Conservation (phyloP, 1,284 basidiomycete species). For the Austropuccinia psidii region DNA sequence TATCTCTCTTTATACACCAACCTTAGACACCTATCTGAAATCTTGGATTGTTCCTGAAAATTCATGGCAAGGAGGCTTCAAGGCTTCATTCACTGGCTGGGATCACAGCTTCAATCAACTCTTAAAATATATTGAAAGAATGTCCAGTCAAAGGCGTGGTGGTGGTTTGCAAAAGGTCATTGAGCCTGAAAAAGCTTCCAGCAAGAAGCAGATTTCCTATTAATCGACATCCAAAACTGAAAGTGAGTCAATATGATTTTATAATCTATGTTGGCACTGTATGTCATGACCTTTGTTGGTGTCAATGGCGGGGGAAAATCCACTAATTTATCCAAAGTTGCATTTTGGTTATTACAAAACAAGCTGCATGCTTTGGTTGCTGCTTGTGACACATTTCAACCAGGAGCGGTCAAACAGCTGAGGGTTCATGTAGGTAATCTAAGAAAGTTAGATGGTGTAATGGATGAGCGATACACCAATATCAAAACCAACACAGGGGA, state of each 20-base stretch:
- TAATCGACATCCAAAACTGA: too few species aligned
- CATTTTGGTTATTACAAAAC: constrained; percentile 98
- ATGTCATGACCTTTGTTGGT: constrained; percentile 94
- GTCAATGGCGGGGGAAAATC: constrained; percentile 99
- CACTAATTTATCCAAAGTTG: constrained; percentile 95
- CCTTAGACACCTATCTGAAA: constrained; percentile 38
- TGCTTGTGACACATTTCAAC: constrained; percentile 97
- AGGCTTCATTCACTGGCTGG: constrained; percentile 68
- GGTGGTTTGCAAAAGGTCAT: background rate
- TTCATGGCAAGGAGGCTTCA: constrained; percentile 55
- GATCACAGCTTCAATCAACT: constrained; percentile 70
- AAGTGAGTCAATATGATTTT: too few species aligned
- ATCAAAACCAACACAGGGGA: constrained; percentile 40
- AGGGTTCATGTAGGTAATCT: constrained; percentile 93
- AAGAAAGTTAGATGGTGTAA: constrained; percentile 65
- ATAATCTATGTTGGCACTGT: too few species aligned
- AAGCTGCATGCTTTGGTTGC: constrained; percentile 86
- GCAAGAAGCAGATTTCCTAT: background rate
- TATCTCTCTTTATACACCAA: constrained; percentile 61
- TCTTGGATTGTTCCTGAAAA: constrained; percentile 47
- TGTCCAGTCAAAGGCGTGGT: constrained; percentile 52
- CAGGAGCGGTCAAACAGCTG: constrained; percentile 95
- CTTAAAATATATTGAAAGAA: constrained; percentile 65
- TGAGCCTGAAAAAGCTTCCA: constrained; percentile 8
- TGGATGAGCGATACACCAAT: constrained; percentile 40